phyloP scores from a whole-genome alignment of 2,329 filamentous ascomycete species.

The Exophiala aquamarina region DNA sequence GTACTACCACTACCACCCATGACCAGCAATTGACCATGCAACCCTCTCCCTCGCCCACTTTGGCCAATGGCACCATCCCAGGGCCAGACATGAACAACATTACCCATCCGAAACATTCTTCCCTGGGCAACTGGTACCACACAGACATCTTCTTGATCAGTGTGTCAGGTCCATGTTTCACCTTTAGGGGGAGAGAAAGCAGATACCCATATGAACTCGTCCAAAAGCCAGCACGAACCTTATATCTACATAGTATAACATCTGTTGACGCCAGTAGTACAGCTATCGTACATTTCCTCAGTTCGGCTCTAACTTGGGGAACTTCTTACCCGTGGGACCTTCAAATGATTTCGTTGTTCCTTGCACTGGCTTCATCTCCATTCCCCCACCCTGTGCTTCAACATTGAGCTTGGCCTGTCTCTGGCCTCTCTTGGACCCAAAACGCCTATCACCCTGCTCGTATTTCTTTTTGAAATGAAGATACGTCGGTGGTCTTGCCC shows the following conservation, averaged over 20 bases:
- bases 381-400: conserved; percentile 53
- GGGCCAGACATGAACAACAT: conserved; percentile 8
- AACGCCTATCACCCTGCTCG: conserved; percentile 78
- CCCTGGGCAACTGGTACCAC: conserved; percentile 11
- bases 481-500: conserved; percentile 84
- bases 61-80: conserved; percentile 8
- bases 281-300: conserved; percentile 6
- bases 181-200: no score
- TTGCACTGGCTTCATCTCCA: conserved; percentile 69
- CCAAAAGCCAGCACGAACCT: no score
- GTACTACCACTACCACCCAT: no score
- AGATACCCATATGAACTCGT: no score
- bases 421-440: conserved; percentile 62
- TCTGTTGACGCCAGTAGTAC: no score
- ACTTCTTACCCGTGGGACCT: conserved; percentile 23
- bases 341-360: conserved; percentile 40
- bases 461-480: conserved; percentile 80
- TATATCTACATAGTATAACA: no score
- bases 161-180: conserved; percentile 1
- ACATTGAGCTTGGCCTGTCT: conserved; percentile 49
- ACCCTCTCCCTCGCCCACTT: no score
- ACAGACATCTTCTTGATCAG: conserved; percentile 11
- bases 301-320: conserved; percentile 19
- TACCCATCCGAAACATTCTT: conserved; percentile 6
- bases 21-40: no score